Evolutionary conservation across 192 early-diverging fungal genomes (phyloP).

Genomic region (Gamsiella multidivaricata): DNA sequence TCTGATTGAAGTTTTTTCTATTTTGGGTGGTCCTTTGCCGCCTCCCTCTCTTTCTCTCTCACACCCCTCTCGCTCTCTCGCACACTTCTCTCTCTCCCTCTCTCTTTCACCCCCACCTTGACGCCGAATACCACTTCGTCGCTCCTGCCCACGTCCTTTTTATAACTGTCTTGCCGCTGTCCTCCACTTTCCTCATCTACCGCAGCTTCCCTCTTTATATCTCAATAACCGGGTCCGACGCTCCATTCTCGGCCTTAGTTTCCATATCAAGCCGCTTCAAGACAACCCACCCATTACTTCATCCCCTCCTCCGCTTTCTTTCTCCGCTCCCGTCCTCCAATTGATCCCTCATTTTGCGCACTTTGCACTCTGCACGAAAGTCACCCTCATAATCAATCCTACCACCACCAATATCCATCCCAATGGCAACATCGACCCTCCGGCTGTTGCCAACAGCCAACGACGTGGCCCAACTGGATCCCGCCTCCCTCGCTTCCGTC

Average conservation of each 20-base stretch:
- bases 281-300: neutral
- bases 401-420: neutral
- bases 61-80: too few species aligned
- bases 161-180: too few species aligned
- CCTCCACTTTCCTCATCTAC: too few species aligned
- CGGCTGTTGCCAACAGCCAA: slow-evolving; percentile 15
- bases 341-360: neutral
- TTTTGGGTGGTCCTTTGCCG: too few species aligned
- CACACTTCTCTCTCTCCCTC: neutral
- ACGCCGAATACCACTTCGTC: too few species aligned
- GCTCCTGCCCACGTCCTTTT: too few species aligned
- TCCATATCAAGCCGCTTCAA: neutral
- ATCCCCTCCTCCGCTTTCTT: neutral
- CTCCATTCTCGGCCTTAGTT: neutral
- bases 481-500: neutral
- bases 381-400: neutral
- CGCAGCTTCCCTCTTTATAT: neutral
- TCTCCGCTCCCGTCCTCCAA: too few species aligned
- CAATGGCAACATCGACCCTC: slow-evolving; percentile 43
- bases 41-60: too few species aligned
- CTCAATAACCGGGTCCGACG: neutral
- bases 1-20: too few species aligned
- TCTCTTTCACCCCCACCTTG: neutral
- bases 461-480: slow-evolving; percentile 8
- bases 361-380: too few species aligned